A percentile compares a stretch with the other conserved stretches of the same genome.
phyloP scores from a whole-genome alignment of 306 rosid genomes.

The Casuarina glauca region DNA sequence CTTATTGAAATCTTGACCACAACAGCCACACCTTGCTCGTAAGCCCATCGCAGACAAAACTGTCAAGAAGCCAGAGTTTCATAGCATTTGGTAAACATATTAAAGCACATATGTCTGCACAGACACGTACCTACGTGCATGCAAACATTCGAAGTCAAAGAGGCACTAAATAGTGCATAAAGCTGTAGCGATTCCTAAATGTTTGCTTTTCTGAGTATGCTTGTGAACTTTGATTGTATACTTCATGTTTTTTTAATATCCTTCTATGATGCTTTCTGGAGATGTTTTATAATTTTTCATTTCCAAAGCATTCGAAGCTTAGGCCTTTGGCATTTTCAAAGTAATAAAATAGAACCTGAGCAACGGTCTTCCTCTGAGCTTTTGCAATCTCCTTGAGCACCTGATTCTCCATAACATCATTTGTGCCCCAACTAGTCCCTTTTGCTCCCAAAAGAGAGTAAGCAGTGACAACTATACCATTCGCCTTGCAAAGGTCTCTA shows the following conservation, averaged over 20 bases:
- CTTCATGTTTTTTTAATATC: too few species aligned
- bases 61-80: not conserved
- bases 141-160: too few species aligned
- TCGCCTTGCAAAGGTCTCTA: conserved; percentile 6
- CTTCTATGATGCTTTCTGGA: too few species aligned
- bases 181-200: too few species aligned
- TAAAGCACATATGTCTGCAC: too few species aligned
- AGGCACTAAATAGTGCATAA: too few species aligned
- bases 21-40: not conserved
- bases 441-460: conserved; percentile 19
- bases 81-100: not conserved
- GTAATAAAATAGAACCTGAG: not conserved
- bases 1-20: conserved; percentile 1
- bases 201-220: too few species aligned
- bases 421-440: conserved; percentile 11
- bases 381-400: conserved; percentile 4
- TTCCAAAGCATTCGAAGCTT: not conserved
- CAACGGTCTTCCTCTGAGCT: conserved; percentile 7
- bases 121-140: not conserved
- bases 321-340: not conserved
- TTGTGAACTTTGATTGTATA: too few species aligned
- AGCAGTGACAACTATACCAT: not conserved
- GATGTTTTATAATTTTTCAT: too few species aligned
- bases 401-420: conserved; percentile 12
- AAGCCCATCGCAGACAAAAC: conserved; percentile 7